A percentile compares a stretch with the other conserved stretches of the same genome.
phyloP scores from a whole-genome alignment of 148 eudicot genomes.

The Euryodendron excelsum region DNA sequence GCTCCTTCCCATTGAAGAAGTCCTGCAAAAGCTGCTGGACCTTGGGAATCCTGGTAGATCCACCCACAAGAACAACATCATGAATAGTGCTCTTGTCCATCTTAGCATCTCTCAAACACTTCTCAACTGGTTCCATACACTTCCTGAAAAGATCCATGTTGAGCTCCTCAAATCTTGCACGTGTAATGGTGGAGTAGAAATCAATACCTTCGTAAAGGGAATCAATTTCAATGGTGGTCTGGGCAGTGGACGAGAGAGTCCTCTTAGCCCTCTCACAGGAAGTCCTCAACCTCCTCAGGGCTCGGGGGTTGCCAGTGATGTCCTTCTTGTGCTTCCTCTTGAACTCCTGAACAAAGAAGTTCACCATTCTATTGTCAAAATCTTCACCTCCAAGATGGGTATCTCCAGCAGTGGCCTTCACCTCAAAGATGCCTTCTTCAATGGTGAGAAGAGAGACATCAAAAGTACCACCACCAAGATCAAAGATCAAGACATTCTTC shows the following conservation, averaged over 20 bases:
- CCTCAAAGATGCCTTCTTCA: constrained; percentile 48
- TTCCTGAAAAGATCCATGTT: constrained; percentile 40
- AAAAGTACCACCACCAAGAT: constrained; percentile 42
- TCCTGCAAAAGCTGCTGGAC: constrained; percentile 34
- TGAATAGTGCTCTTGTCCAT: constrained; percentile 37
- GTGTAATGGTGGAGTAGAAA: constrained; percentile 39
- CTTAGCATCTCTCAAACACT: constrained; percentile 37
- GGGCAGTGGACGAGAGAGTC: constrained; percentile 35
- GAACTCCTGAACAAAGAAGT: constrained; percentile 42
- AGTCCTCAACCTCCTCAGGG: constrained; percentile 38
- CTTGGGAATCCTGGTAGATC: constrained; percentile 42
- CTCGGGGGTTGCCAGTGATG: constrained; percentile 37
- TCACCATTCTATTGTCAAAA: constrained; percentile 40
- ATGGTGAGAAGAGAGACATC: constrained; percentile 44
- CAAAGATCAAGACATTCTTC: constrained; percentile 45
- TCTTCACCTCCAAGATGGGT: constrained; percentile 45
- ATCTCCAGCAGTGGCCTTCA: constrained; percentile 46
- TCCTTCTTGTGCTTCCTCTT: constrained; percentile 43
- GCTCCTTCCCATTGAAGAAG: constrained; percentile 43
- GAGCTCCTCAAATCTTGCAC: constrained; percentile 43
- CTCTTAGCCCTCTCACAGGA: constrained; percentile 43
- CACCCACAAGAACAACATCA: constrained; percentile 44
- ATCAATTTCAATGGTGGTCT: constrained; percentile 40
- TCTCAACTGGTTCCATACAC: constrained; percentile 42
- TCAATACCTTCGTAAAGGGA: constrained; percentile 38